Evolutionary conservation across 2,329 filamentous ascomycete genomes (phyloP).

Genomic region (Didymella sp.): DNA sequence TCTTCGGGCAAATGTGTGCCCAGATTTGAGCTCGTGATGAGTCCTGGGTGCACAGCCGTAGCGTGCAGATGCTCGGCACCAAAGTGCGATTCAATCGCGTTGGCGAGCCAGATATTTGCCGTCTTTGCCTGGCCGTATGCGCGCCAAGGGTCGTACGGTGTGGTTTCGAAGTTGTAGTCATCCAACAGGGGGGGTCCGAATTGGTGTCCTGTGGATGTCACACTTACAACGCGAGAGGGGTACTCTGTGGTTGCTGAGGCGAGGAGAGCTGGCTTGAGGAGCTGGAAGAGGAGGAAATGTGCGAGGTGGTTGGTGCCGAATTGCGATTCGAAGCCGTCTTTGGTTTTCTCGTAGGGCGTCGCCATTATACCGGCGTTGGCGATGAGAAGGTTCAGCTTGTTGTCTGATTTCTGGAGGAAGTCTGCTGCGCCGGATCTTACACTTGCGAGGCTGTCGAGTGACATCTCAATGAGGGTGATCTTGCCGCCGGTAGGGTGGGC

Average conservation of each 20-base stretch:
- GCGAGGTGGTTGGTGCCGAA: slow-evolving; percentile 62
- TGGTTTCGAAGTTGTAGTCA: slow-evolving; percentile 51
- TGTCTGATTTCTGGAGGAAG: slow-evolving; percentile 26
- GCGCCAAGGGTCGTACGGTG: slow-evolving; percentile 44
- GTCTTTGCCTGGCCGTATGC: slow-evolving; percentile 61
- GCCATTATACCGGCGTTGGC: slow-evolving; percentile 37
- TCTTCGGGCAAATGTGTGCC: slow-evolving; percentile 16
- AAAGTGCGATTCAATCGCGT: slow-evolving; percentile 29
- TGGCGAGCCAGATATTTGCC: slow-evolving; percentile 51
- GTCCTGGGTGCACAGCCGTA: slow-evolving; percentile 29
- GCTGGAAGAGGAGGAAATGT: slow-evolving; percentile 62
- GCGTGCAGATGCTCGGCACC: slow-evolving; percentile 23
- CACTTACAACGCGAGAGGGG: slow-evolving; percentile 57
- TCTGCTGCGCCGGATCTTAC: slow-evolving; percentile 29
- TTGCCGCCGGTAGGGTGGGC: slow-evolving; percentile 20
- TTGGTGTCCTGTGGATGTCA: slow-evolving; percentile 52
- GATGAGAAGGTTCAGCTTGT: slow-evolving; percentile 29
- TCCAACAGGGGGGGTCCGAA: slow-evolving; percentile 50
- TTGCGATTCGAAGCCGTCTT: slow-evolving; percentile 56
- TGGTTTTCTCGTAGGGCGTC: slow-evolving; percentile 28
- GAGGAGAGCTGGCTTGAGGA: slow-evolving; percentile 56
- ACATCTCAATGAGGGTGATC: slow-evolving; percentile 34
- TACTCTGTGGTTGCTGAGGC: slow-evolving; percentile 47
- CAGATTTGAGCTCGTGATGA: slow-evolving; percentile 24
- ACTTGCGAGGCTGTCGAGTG: slow-evolving; percentile 27